These are phyloP conservation scores for Gossypium australe DNA, from an alignment of 345 rosid genomes.

Conservation along the genomic window DNA sequence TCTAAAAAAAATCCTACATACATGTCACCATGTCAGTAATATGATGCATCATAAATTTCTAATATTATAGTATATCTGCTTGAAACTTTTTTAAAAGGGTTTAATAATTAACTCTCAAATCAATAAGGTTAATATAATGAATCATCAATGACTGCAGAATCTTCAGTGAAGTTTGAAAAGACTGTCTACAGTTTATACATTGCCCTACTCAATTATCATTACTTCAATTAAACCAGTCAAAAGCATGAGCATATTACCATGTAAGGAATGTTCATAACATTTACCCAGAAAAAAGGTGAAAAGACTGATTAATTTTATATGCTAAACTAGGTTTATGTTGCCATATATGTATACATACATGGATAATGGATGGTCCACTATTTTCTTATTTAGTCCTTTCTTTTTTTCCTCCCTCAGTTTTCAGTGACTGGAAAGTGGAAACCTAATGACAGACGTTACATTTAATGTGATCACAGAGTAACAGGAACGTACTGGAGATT, in stretches of 20 bases:
- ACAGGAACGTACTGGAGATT: conserved; percentile 29
- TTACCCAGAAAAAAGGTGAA: conserved; percentile 13
- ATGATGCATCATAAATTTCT: too few relatives aligned
- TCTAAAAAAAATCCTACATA: too few relatives aligned
- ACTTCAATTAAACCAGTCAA: conserved; percentile 23
- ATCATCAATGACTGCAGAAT: too few relatives aligned
- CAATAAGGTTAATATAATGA: too few relatives aligned
- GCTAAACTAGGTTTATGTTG: too few relatives aligned
- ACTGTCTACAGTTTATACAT: not conserved
- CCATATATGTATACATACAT: not conserved
- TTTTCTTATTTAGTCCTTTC: not conserved
- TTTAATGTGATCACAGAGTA: conserved; percentile 23
- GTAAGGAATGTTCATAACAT: conserved; percentile 25
- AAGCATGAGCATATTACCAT: conserved; percentile 25
- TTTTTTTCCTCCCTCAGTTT: not conserved
- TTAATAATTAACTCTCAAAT: too few relatives aligned
- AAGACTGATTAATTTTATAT: not conserved
- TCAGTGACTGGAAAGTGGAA: conserved; percentile 8
- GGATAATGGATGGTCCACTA: not conserved
- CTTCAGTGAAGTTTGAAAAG: too few relatives aligned
- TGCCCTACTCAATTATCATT: not conserved
- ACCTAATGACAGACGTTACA: conserved; percentile 27
- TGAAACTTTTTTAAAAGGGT: too few relatives aligned
- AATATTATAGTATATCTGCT: too few relatives aligned
- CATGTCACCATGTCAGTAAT: too few relatives aligned